Evolutionary conservation across 2,329 filamentous ascomycete genomes (phyloP), one percentile per base, ranked within the genome.

Genomic region (Cytospora chrysosperma): DNA sequence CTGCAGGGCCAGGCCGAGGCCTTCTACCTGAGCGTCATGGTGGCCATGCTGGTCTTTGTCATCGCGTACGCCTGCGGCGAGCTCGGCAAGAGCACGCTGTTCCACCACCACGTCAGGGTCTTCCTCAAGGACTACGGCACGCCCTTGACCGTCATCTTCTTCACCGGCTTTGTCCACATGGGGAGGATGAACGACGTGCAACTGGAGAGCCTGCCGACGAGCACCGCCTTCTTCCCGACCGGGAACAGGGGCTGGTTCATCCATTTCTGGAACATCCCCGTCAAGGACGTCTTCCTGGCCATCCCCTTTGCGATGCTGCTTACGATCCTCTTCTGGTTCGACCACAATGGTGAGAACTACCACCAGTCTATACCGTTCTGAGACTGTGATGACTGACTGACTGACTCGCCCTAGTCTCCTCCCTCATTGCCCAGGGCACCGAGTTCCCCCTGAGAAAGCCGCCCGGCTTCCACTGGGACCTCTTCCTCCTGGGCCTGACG

Each of bases 91-190:
- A 88, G 90, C 70, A 84, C 83, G 56, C 80, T 96, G 1, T 94
- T 96, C 74, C 84, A 86, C 21, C 87, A 93, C 63, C 86, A 88
- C 43, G 78, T 95, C 10, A 85, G 92, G 24, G 87, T 93, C 67
- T 96, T 96, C 70, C 82, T 96, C 68, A 92, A 95, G 73, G 92
- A 96, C 74, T 96, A 96, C 72, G 92, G 92, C 59, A 96, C 92
- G 0, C 92, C 92, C 0, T 78, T 94, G 65, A 92, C 90, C 0
- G 85, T 93, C 61, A 78, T 96, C 65, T 96, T 96, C 80, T 96
- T 96, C 74, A 93, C 92, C 0, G 92, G 92, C 0, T 96, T 96
- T 70, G 89, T 95, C 1, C 90, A 95, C 74, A 86, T 96, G 67
- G 92, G 92, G 9, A 88, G 90, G 70, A 94, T 97, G 90, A 78